Conservation (phyloP, 768 basidiomycete species). For the Tylopilus rubrobrunneus region DNA sequence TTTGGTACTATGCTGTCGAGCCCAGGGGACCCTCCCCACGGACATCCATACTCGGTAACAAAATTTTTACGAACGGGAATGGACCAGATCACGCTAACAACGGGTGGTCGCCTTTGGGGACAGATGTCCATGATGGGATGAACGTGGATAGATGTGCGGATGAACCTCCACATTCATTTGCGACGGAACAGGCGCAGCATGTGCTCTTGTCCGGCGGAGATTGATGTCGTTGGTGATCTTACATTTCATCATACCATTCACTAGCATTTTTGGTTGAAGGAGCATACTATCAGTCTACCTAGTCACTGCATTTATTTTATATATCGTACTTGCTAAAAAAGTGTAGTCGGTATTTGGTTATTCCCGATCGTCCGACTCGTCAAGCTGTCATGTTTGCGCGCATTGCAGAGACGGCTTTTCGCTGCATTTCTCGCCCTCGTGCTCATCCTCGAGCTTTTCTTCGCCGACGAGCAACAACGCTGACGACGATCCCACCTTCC, state of each 20-base stretch:
- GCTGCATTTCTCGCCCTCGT: conserved; percentile 37
- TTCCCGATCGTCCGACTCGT: background rate
- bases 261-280: conserved; percentile 23
- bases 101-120: conserved; percentile 6
- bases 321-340: conserved; percentile 20
- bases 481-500: conserved; percentile 53
- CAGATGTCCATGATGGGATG: conserved; percentile 14
- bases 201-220: conserved; percentile 6
- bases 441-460: conserved; percentile 27
- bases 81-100: conserved; percentile 8
- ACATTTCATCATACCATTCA: conserved; percentile 30
- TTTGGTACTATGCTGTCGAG: conserved; percentile 87
- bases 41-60: conserved; percentile 3
- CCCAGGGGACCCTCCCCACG: conserved; percentile 36
- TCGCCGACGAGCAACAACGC: conserved; percentile 35
- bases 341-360: background rate
- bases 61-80: conserved; percentile 22
- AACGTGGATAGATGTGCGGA: conserved; percentile 10
- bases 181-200: conserved; percentile 10
- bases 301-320: conserved; percentile 24
- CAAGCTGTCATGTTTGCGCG: conserved; percentile 33
- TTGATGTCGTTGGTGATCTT: background rate
- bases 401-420: conserved; percentile 38
- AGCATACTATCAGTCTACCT: conserved; percentile 23
- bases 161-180: conserved; percentile 14